Conservation (phyloP, 805 yeast genomes). For the Wickerhamiella dianesei region DNA sequence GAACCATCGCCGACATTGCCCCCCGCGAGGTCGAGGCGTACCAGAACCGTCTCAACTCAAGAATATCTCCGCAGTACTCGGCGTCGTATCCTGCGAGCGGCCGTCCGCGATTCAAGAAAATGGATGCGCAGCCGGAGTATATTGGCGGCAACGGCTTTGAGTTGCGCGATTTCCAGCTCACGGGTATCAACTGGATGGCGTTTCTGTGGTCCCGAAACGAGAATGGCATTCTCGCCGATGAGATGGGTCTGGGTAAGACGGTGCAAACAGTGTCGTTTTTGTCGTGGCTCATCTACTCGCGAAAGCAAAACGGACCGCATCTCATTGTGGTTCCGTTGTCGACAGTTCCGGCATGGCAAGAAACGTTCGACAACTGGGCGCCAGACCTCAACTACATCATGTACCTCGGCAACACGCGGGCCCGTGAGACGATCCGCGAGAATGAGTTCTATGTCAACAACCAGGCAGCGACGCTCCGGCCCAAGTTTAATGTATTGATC, state of each 20-base stretch:
- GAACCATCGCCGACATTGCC: slow-evolving; percentile 67
- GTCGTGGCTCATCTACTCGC: slow-evolving; percentile 87
- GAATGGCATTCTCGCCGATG: slow-evolving; percentile 95
- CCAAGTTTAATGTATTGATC: slow-evolving; percentile 79
- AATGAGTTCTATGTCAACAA: slow-evolving; percentile 62
- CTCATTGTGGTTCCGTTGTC: slow-evolving; percentile 91
- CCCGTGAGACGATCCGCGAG: slow-evolving; percentile 71
- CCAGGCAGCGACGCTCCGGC: slow-evolving; percentile 42
- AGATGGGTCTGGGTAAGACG: slow-evolving; percentile 97
- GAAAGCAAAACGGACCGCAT: slow-evolving; percentile 97
- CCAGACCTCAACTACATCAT: slow-evolving; percentile 90
- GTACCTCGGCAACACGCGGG: slow-evolving; percentile 80
- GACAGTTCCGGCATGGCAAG: slow-evolving; percentile 98
- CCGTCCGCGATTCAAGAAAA: slow-evolving; percentile 82
- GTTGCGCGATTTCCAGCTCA: slow-evolving; percentile 90
- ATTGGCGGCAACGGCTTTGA: slow-evolving; percentile 43
- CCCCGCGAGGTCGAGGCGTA: slow-evolving; percentile 74
- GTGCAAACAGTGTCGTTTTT: slow-evolving; percentile 92
- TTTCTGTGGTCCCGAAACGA: slow-evolving; percentile 95
- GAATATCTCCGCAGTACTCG: slow-evolving; percentile 68
- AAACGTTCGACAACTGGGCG: slow-evolving; percentile 94
- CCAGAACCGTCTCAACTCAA: slow-evolving; percentile 69
- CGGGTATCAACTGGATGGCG: slow-evolving; percentile 99
- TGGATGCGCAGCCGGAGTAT: slow-evolving; percentile 73
- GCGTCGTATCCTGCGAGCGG: slow-evolving; percentile 50